These are phyloP conservation scores for Globisporangium paroecandrum DNA, from an alignment of 352 stramenopile genomes.

Conservation along the genomic window DNA sequence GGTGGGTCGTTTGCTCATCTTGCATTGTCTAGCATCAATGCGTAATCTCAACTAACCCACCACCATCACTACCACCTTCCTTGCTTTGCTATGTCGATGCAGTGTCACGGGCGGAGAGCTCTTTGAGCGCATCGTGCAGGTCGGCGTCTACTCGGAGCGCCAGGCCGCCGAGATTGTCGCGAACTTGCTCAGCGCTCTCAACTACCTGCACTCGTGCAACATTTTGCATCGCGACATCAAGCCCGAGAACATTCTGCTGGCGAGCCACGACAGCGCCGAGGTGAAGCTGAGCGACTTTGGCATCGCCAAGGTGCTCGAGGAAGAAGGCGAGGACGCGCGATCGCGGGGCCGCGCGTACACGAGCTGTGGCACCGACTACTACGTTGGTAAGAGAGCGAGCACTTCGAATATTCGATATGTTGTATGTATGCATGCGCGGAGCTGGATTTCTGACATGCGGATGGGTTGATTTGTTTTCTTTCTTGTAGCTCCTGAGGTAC, in stretches of 20 bases:
- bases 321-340: conserved; percentile 69
- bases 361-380: conserved; percentile 86
- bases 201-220: conserved; percentile 77
- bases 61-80: background rate
- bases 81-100: conserved; percentile 4
- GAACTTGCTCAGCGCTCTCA: conserved; percentile 67
- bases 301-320: conserved; percentile 81
- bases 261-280: conserved; percentile 65
- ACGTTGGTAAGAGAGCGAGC: conserved; percentile 48
- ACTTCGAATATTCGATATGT: conserved; percentile 3
- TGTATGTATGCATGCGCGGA: background rate
- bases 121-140: conserved; percentile 80
- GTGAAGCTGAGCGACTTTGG: conserved; percentile 84
- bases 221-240: conserved; percentile 85
- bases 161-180: conserved; percentile 69
- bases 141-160: conserved; percentile 80
- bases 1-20: conserved; percentile 27
- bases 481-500: conserved; percentile 60
- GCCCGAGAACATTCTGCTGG: conserved; percentile 79
- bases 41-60: background rate
- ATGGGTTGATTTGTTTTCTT: conserved; percentile 3
- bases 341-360: conserved; percentile 78
- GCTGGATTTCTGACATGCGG: background rate
- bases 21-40: background rate
- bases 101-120: conserved; percentile 83